Evolutionary conservation across 495 filamentous ascomycete species (phyloP), one percentile per base, ranked within the genome.

Genomic region (Pyrenopolyporus hunteri): DNA sequence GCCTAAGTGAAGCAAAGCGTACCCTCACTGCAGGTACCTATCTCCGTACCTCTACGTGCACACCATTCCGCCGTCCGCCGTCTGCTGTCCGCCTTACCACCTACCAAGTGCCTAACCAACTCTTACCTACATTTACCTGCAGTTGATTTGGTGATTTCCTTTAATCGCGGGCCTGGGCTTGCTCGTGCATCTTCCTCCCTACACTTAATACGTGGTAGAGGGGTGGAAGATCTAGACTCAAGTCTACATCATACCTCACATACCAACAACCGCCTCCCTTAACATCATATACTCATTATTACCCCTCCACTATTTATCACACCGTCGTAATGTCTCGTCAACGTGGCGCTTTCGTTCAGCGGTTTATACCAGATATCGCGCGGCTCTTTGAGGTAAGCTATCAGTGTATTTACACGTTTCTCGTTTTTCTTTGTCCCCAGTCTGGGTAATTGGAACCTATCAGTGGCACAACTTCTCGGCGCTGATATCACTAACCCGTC

Each of bases 371-470:
- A 5, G 57, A 70, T 19, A 35, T 57, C 7, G 29, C 44, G 7
- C 50, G 49, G 23, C 45, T 70, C 25, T 59, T 64, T 46, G 59
- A 52, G 25, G 67, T 68, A 51, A 39, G 59, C 11, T 6, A 22
- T 0, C 23, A 19, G 7, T n/a, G n/a, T n/a, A n/a, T 5, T 26
- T 29, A 28, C 31, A 26, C 33, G 47, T 36, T 17, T 22, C 40
- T n/a, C 23, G 2, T 9, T 8, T 4, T 28, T n/a, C 42, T 28
- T 45, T 45, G 23, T 23, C 13, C 11, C 23, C 20, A 29, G 1
- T 6, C 7, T 14, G 8, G 28, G n/a, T n/a, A n/a, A n/a, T n/a
- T n/a, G n/a, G n/a, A n/a, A n/a, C n/a, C n/a, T n/a, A n/a, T n/a
- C n/a, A n/a, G n/a, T n/a, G n/a, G n/a, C n/a, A n/a, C n/a, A n/a